Percentiles rank a stretch among this genome's conserved stretches.
These are phyloP conservation scores for Sambucus nigra DNA, from an alignment of 129 eudicot species.

Conservation along the genomic window DNA sequence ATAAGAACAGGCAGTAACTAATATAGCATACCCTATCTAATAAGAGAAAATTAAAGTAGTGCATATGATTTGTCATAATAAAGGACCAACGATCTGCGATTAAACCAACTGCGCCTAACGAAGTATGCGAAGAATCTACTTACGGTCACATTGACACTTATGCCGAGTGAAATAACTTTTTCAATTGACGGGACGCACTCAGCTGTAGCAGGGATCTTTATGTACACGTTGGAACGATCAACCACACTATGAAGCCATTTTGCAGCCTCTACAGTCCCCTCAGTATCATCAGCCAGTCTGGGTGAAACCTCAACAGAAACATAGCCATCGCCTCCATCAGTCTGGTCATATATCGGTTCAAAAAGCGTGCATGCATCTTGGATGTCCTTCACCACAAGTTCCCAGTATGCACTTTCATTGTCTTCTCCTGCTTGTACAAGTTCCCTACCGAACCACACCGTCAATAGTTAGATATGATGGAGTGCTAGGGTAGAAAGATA, in stretches of 20 bases:
- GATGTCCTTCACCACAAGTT: conserved; percentile 90
- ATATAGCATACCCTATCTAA: too few species aligned
- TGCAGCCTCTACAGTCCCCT: conserved; percentile 85
- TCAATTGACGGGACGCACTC: conserved; percentile 84
- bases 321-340: conserved; percentile 89
- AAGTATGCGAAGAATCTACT: conserved; percentile 31
- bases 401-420: conserved; percentile 96
- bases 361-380: conserved; percentile 97
- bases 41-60: background rate
- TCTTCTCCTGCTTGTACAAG: conserved; percentile 93
- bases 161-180: conserved; percentile 77
- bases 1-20: background rate
- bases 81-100: background rate
- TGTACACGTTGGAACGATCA: conserved; percentile 81
- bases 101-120: background rate
- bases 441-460: conserved; percentile 41
- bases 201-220: conserved; percentile 94
- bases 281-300: conserved; percentile 83
- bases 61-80: background rate
- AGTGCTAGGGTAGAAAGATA: background rate
- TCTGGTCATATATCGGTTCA: conserved; percentile 80
- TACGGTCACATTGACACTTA: conserved; percentile 96
- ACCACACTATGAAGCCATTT: conserved; percentile 87
- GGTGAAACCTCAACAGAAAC: conserved; percentile 99
- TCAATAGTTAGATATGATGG: background rate